Base-by-base conservation (phyloP, 148 eudicot genomes). In the Rhododendron ovatum region DNA sequence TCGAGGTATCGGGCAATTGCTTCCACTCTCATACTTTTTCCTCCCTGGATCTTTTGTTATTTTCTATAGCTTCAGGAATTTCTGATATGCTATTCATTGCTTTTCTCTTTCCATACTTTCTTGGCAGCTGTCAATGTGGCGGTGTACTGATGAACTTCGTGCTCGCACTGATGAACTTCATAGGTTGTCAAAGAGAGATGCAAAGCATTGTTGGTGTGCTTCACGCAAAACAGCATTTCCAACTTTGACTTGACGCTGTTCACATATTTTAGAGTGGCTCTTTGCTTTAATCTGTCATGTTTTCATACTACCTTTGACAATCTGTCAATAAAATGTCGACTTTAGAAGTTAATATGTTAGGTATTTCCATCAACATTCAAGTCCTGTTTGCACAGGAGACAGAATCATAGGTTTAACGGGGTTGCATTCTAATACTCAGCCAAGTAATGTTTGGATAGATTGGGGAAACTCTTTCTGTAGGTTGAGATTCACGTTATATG, bases 71-170 rank as follows among this genome's bases (percentile, higher is more conserved):
- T 26, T 65, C 33, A n/a, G 5, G 73, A 26, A n/a, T 65, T 65
- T 65, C 73, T 26, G 5, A 22, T 65, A 65, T 65, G 4, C 28
- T 41, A 33, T 61, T 47, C 59, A 75, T 30, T 45, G 59, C 26
- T 20, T 30, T 84, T 85, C 43, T 80, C 39, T 71, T 26, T 33
- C 37, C 82, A 86, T 87, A 63, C 85, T 51, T 45, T 65, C 65
- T 63, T 28, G 80, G 24, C 90, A 97, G 99, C 75, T 97, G 88
- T 97, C 99, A 77, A 97, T 97, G 99, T 97, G 98, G 96, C 95
- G 99, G 45, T 97, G 99, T 90, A 93, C 80, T 84, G 98, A 97
- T 69, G 99, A 97, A 84, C 98, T 97, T 83, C 95, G 96, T 81
- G 85, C 84, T 78, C 98, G 94, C 82, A 93, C 98, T 59, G 92